phyloP scores from a whole-genome alignment of 805 yeast genomes.

The Saccharomycodes ludwigii region DNA sequence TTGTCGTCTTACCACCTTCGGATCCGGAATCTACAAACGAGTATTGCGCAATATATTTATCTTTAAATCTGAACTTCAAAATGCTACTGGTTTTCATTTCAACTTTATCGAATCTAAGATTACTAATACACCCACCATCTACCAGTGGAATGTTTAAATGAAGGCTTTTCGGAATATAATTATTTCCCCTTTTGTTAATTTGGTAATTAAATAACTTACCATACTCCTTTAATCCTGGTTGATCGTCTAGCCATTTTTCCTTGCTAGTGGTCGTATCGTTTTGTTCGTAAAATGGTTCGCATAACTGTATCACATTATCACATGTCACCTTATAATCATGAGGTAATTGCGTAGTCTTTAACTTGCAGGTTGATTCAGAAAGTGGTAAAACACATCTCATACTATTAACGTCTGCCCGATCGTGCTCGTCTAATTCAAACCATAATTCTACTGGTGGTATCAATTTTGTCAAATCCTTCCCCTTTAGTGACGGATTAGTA shows the following conservation, averaged over 20 bases:
- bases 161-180: constrained; percentile 9
- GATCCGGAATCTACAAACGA: constrained; percentile 20
- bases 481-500: background rate
- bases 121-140: constrained; percentile 1
- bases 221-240: constrained; percentile 32
- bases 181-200: too few relatives aligned
- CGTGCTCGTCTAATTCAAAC: constrained; percentile 20
- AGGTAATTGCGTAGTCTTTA: constrained; percentile 17
- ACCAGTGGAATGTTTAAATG: constrained; percentile 8
- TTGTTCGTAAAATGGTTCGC: constrained; percentile 1
- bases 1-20: constrained; percentile 16
- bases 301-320: constrained; percentile 12
- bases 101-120: constrained; percentile 14
- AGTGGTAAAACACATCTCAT: constrained; percentile 15
- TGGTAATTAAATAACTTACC: constrained; percentile 5
- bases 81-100: constrained; percentile 15
- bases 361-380: constrained; percentile 10
- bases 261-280: background rate
- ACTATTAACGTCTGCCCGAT: constrained; percentile 13
- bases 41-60: constrained; percentile 20
- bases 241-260: constrained; percentile 24
- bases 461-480: background rate
- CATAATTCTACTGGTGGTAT: constrained; percentile 19
- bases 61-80: constrained; percentile 16
- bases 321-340: constrained; percentile 16